Evolutionary conservation across 805 yeast genomes (phyloP), one percentile per base, ranked within the genome.

Genomic region (Kodamaea nitidulidarum): DNA sequence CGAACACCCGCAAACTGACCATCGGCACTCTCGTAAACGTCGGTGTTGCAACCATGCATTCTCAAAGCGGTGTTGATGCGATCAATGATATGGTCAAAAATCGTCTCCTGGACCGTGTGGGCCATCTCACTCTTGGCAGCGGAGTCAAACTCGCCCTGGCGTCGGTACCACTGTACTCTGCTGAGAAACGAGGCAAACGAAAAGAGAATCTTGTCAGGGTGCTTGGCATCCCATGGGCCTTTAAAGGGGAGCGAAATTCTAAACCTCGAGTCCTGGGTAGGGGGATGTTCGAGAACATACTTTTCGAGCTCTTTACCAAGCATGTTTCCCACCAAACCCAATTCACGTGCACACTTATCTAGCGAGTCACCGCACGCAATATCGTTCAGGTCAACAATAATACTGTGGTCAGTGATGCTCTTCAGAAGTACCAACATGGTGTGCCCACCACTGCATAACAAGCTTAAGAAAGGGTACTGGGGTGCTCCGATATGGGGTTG

Each of bases 361-460:
- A 93, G 60, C 0, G 96, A 84, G 59, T 91, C 96, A 0, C 98
- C 98, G 3, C 84, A 84, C 0, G 98, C 97, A 20, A 88, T 84
- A 54, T 90, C 98, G 14, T 78, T 61, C 0, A 95, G 85, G 51
- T 88, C 74, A 15, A 82, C 78, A 3, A 88, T 56, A 1, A 91
- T 75, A 42, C 78, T 80, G 63, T 93, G 98, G 2, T 82, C 72
- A 0, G 68, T 44, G 1, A 88, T 49, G 12, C 81, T 64, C 21
- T 59, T 63, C 40, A 90, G 81, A 6, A 78, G 65, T 1, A 91
- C 95, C 17, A 90, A 64, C 80, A 88, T 80, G 0, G 98, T 90
- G 54, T 93, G 98, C 0, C 98, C 98, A 0, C 98, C 98, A 51
- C 95, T 83, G 12, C 81, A 90, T 21, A 93, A 63, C 17, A 93